These are phyloP conservation scores for Pythium grandisporangium DNA, from an alignment of 352 stramenopile genomes.

Conservation along the genomic window DNA sequence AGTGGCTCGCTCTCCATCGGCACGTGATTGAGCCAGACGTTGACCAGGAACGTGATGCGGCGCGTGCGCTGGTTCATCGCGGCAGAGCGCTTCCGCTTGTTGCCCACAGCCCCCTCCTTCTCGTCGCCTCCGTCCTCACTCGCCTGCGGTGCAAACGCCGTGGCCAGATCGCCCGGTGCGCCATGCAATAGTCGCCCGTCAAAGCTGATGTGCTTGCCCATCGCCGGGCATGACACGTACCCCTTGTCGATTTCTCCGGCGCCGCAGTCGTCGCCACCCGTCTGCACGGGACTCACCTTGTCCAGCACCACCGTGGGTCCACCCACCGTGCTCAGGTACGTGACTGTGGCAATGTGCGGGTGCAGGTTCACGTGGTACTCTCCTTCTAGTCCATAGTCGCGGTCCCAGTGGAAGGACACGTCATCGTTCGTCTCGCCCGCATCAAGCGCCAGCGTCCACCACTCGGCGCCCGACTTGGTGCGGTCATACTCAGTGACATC, in stretches of 20 bases:
- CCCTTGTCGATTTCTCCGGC: constrained; percentile 19
- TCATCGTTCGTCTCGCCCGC: constrained; percentile 40
- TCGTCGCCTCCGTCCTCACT: constrained; percentile 1
- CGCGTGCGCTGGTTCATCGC: constrained; percentile 11
- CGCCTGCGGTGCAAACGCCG: constrained; percentile 10
- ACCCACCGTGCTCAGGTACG: constrained; percentile 46
- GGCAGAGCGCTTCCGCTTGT: constrained; percentile 10
- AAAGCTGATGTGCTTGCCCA: constrained; percentile 70
- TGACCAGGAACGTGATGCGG: constrained; percentile 62
- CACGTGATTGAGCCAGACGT: constrained; percentile 57
- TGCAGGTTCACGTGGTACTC: constrained; percentile 69
- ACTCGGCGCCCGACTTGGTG: constrained; percentile 68
- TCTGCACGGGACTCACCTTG: constrained; percentile 21
- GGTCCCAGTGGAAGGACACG: constrained; percentile 87
- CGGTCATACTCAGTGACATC: constrained; percentile 29
- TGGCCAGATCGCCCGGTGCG: constrained; percentile 35
- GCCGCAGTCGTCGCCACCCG: constrained; percentile 23
- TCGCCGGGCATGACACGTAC: constrained; percentile 18
- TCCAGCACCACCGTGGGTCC: constrained; percentile 40
- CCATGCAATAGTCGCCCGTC: constrained; percentile 55
- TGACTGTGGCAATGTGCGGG: constrained; percentile 60
- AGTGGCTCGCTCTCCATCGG: constrained; percentile 29
- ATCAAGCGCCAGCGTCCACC: constrained; percentile 81
- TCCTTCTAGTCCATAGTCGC: constrained; percentile 81
- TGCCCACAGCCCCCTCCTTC: constrained; percentile 3